Percentiles rank a stretch among this genome's conserved stretches.
phyloP scores from a whole-genome alignment of 768 basidiomycete species.

The Naganishia vaughanmartiniae region DNA sequence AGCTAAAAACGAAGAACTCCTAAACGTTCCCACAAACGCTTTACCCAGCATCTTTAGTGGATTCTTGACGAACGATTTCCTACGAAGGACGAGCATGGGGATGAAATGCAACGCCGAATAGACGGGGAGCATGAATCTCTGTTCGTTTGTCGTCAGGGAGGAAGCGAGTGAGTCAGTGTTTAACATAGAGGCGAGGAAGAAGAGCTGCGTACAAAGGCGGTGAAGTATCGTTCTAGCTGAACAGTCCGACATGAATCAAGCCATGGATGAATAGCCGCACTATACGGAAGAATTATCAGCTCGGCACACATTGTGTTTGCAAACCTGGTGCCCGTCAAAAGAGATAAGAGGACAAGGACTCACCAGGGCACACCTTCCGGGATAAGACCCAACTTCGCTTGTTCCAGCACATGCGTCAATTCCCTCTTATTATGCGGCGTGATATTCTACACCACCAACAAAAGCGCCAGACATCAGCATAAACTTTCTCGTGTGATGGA shows the following conservation, averaged over 20 bases:
- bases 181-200: not conserved
- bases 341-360: slow-evolving; percentile 35
- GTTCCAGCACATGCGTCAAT: slow-evolving; percentile 39
- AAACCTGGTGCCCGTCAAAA: too few relatives aligned
- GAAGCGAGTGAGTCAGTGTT: not conserved
- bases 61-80: slow-evolving; percentile 63
- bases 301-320: too few relatives aligned
- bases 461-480: not conserved
- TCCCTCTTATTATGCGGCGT: slow-evolving; percentile 41
- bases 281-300: not conserved
- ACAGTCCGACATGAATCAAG: slow-evolving; percentile 62
- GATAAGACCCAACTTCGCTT: slow-evolving; percentile 40
- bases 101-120: slow-evolving; percentile 89
- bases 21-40: slow-evolving; percentile 67
- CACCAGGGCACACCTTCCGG: slow-evolving; percentile 45
- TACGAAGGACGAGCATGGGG: slow-evolving; percentile 78
- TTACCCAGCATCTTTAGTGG: slow-evolving; percentile 67
- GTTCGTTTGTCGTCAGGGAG: not conserved
- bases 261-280: slow-evolving; percentile 76
- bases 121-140: slow-evolving; percentile 54
- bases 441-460: slow-evolving; percentile 33
- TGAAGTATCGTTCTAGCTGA: slow-evolving; percentile 68
- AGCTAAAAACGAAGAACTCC: slow-evolving; percentile 84
- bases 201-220: slow-evolving; percentile 61
- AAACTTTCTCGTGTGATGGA: not conserved